Base-by-base conservation (phyloP, 2,329 filamentous ascomycete genomes). In the Xylaria hypoxylon region DNA sequence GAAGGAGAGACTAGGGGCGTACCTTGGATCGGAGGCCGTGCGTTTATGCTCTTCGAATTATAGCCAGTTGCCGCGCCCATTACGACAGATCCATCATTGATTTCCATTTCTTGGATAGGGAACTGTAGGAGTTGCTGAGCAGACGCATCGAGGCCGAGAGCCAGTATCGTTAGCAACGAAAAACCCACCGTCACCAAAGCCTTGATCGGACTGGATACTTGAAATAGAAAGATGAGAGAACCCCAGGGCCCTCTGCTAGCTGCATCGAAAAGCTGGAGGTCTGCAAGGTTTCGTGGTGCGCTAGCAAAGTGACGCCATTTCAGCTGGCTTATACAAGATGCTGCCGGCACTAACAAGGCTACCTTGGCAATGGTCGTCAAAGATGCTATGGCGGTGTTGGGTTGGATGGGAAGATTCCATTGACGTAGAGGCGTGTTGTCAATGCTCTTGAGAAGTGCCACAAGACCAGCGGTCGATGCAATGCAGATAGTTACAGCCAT, bases 301-400 rank as follows among this genome's bases (percentile, higher is more conserved):
- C 61, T 52, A 8, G 65, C 44, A 58, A 75, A 77, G 59, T 76
- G 72, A 8, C 68, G 17, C 79, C 79, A 81, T 68, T 80, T 80
- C 38, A 79, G 68, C 64, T 81, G 79, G 45, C 74, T 72, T 35
- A 80, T 68, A 44, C 75, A 75, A 28, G 75, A 72, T 1, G 77
- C 73, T 13, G 78, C 62, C 8, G 74, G 70, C 4, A 78, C 68
- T 51, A 80, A 64, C 52, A 80, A 66, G 2, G 75, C 62, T 2
- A 75, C 64, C 56, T 78, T 79, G 4, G 62, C 68, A 11, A 77
- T 47, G 3, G 75, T 79, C 3, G 76, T 74, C 31, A 80, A 70
- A 58, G 78, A 61, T 8, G 63, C 50, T 19, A 65, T 35, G 28
- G 45, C 11, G 2, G 63, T 51, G 35, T 65, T 65, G 17, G 44